Percentiles rank a stretch among this genome's conserved stretches.
Conservation (phyloP, 768 basidiomycete genomes). For the Psilocybe subaeruginosa region DNA sequence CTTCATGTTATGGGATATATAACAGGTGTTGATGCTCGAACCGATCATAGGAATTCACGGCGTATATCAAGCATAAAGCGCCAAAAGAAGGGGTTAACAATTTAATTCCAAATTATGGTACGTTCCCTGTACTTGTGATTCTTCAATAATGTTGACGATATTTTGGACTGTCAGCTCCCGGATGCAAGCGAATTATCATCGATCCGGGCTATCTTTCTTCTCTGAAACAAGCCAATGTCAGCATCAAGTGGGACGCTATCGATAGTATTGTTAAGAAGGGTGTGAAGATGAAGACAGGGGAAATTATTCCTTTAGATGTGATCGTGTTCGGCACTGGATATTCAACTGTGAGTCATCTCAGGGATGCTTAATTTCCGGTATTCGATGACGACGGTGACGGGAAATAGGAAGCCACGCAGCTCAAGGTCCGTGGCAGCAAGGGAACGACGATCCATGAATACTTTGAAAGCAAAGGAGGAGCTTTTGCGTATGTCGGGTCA, state of each 20-base stretch:
- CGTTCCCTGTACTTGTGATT: conserved; percentile 15
- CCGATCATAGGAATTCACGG: conserved; percentile 37
- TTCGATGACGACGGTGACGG: not conserved
- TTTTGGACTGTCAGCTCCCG: conserved; percentile 41
- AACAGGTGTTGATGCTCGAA: not conserved
- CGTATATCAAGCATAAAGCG: conserved; percentile 49
- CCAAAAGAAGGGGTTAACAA: conserved; percentile 50
- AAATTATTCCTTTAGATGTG: conserved; percentile 55
- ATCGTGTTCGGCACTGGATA: conserved; percentile 63
- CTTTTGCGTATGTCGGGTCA: conserved; percentile 55
- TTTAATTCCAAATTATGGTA: conserved; percentile 57
- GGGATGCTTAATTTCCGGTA: not conserved
- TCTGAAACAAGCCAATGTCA: conserved; percentile 56
- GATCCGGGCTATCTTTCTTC: conserved; percentile 62
- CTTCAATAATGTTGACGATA: not conserved
- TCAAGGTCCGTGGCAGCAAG: conserved; percentile 44
- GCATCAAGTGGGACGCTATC: conserved; percentile 50
- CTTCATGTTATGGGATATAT: not conserved
- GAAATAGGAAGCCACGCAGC: conserved; percentile 36
- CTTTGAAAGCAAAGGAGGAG: conserved; percentile 48
- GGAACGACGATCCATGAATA: conserved; percentile 47
- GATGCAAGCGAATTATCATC: conserved; percentile 66
- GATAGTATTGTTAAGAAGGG: conserved; percentile 52
- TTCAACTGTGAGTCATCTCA: conserved; percentile 36
- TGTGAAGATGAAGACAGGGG: conserved; percentile 49